Evolutionary conservation across 2,329 filamentous ascomycete genomes (phyloP), one percentile per base, ranked within the genome.

Genomic region (Plenodomus biglobosus): DNA sequence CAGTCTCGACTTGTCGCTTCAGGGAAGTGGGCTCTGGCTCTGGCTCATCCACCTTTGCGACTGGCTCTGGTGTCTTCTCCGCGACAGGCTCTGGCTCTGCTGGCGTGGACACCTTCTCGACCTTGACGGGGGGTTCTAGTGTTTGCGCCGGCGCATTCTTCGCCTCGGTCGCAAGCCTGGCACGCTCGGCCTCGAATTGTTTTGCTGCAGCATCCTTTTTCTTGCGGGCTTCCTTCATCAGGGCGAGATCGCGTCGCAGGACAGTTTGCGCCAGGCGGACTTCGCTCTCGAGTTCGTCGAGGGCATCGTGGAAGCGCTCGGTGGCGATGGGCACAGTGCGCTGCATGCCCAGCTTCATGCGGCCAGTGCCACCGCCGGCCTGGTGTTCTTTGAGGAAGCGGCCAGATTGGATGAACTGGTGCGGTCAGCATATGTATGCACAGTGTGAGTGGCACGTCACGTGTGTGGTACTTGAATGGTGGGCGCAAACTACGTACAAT

Each of bases 241-340:
- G 39, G n/a, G 69, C 70, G 27, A 72, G 65, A 54, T 73, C 70
- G 39, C 70, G 48, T 7, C 69, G 63, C 44, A 72, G 50, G 8
- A 72, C 69, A 0, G 59, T 54, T 27, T 73, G 68, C 7, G 70
- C 68, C 16, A 62, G 55, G 48, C 54, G 58, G 36, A 80, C 60
- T 44, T 80, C 73, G 38, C 70, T 69, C 56, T 80, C 77, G 13
- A 81, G 69, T 48, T 75, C 69, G 62, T 81, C 78, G n/a, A 80
- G 73, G n/a, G 75, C 73, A 39, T 77, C 71, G 56, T 81, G 76
- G 51, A 77, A 80, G 53, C 72, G 66, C 27, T 69, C 66, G 15
- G 70, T 65, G 21, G 75, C 75, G 15, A 59, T 61, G 2, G 76
- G 73, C 13, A 80, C 61, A 35, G 63, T 69, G 42, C 74, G 67